Base-by-base conservation (phyloP, 495 filamentous ascomycete genomes). In the Coniosporium apollinis region DNA sequence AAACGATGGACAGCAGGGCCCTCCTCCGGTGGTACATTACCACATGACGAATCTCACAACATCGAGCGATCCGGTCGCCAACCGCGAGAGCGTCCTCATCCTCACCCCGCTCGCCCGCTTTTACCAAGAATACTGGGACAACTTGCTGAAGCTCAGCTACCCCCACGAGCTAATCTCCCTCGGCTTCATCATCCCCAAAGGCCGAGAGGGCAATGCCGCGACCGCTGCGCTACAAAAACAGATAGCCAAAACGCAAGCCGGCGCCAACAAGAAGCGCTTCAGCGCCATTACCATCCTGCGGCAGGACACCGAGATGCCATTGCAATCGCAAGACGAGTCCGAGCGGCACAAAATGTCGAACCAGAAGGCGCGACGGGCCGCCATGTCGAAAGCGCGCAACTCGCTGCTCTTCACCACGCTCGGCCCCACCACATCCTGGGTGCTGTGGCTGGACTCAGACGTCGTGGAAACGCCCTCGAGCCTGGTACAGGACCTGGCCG, bases 131-230 rank as follows among this genome's bases (percentile, higher is more conserved):
- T 96, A 94, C 65, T 96, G 91, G 91, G 78, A 86, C 45, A 96
- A 96, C 52, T 63, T 97, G n/a, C 58, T 82, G 28, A 69, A 71
- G 43, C 63, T 97, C 30, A 65, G 57, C 47, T 97, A 94, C 54
- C 91, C 89, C 6, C 91, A 92, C 59, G 83, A 93, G 30, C 65
- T 96, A 28, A 84, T 97, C 48, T 84, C 82, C 0, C 63, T 97
- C 17, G 89, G 82, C n/a, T 97, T 94, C 59, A 97, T 97, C 49
- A 71, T 91, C 19, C 91, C 89, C 6, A 86, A 87, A 53, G 89
- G 74, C 28, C 74, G 74, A 41, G 85, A 92, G 34, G 89, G 89
- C 22, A 85, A 94, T 48, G 55, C 68, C 8, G 89, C 89, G 1
- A 82, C 84, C 10, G 53, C 69, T 1, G 76, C 76, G 28, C 64